phyloP scores from a whole-genome alignment of 176 grass and related monocot species.

The Triticum urartu region DNA sequence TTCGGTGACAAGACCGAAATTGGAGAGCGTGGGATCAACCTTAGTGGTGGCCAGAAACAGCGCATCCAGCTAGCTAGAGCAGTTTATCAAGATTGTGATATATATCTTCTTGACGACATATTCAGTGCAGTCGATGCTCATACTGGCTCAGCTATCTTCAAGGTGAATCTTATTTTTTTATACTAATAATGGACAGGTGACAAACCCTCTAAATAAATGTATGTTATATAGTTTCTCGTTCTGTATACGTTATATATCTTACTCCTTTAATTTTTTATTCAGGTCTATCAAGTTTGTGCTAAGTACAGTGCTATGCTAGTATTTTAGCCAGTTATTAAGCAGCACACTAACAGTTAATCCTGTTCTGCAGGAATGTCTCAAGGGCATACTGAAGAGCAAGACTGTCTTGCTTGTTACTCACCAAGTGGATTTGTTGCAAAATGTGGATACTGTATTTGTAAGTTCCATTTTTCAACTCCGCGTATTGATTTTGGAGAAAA shows the following conservation, averaged over 20 bases:
- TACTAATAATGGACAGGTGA: not conserved
- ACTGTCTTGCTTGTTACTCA: slow-evolving; percentile 68
- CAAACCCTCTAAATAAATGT: no score
- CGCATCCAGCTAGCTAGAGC: slow-evolving; percentile 69
- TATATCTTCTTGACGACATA: slow-evolving; percentile 79
- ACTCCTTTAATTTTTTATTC: no score
- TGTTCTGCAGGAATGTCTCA: slow-evolving; percentile 57
- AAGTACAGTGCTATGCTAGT: not conserved
- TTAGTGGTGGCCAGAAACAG: slow-evolving; percentile 74
- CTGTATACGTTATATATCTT: no score
- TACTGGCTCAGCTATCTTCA: slow-evolving; percentile 67
- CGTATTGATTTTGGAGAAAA: not conserved
- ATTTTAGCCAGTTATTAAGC: not conserved
- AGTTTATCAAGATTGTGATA: slow-evolving; percentile 65
- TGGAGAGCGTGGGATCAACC: slow-evolving; percentile 71
- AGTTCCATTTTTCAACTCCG: not conserved
- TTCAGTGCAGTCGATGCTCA: slow-evolving; percentile 79
- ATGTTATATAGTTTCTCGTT: no score
- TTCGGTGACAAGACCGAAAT: slow-evolving; percentile 73
- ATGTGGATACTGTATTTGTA: slow-evolving; percentile 59
- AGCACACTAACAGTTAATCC: not conserved
- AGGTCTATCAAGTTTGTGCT: no score
- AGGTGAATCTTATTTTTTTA: slow-evolving; percentile 16
- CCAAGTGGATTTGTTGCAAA: slow-evolving; percentile 69
- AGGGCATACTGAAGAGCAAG: slow-evolving; percentile 55